phyloP scores from a whole-genome alignment of 768 basidiomycete genomes.

The Pleurotus sapidus region DNA sequence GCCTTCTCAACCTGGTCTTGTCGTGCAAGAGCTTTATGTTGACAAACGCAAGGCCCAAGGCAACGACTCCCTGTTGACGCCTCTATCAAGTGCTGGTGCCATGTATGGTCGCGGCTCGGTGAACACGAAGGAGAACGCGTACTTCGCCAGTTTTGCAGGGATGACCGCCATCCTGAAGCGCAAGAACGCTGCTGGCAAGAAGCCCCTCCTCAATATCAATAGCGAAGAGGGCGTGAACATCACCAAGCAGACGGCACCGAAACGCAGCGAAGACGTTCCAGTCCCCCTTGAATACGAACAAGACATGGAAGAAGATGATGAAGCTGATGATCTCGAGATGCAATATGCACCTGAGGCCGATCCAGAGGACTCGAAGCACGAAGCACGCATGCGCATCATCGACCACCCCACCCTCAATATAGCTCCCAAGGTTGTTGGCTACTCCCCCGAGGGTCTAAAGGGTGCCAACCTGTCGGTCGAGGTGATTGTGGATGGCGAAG shows the following conservation, averaged over 20 bases:
- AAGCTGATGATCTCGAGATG: not conserved
- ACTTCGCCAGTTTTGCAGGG: slow-evolving; percentile 44
- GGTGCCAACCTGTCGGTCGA: slow-evolving; percentile 28
- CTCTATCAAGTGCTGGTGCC: not conserved
- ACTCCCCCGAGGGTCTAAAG: slow-evolving; percentile 33
- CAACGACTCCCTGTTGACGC: not conserved
- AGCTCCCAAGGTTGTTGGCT: slow-evolving; percentile 46
- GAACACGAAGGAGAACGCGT: slow-evolving; percentile 5
- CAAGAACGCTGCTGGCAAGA: slow-evolving; percentile 9
- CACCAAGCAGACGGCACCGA: slow-evolving; percentile 2
- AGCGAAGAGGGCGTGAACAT: slow-evolving; percentile 25
- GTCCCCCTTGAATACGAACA: slow-evolving; percentile 2
- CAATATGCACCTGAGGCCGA: not conserved
- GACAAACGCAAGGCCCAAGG: slow-evolving; percentile 7
- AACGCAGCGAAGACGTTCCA: slow-evolving; percentile 9
- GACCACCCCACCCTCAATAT: slow-evolving; percentile 21
- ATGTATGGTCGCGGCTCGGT: not conserved
- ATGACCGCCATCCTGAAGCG: slow-evolving; percentile 25
- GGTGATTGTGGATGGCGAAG: slow-evolving; percentile 24
- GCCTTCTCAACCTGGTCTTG: slow-evolving; percentile 55
- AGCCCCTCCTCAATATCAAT: slow-evolving; percentile 23
- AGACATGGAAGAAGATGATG: not conserved
- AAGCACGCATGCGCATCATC: slow-evolving; percentile 29
- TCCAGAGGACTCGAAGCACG: slow-evolving; percentile 9
- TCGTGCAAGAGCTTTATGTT: slow-evolving; percentile 33